A percentile compares a stretch with the other conserved stretches of the same genome.
These are phyloP conservation scores for Pulicaria dysenterica DNA, from an alignment of 129 eudicot species.

Conservation along the genomic window DNA sequence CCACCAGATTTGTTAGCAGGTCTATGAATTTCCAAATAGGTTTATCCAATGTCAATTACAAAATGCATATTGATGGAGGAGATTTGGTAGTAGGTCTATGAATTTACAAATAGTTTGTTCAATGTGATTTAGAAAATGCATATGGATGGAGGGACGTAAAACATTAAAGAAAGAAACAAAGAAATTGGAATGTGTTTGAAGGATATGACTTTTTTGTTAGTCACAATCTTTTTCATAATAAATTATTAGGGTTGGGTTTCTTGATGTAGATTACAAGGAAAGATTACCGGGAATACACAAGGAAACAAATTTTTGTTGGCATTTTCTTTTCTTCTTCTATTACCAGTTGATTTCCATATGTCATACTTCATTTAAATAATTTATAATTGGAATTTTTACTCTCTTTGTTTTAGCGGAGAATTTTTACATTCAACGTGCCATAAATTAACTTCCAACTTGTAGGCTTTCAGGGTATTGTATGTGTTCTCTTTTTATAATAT, in stretches of 20 bases:
- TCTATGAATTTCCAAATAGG: neutral
- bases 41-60: neutral
- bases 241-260: conserved; percentile 12
- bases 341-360: neutral
- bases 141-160: neutral
- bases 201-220: neutral
- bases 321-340: neutral
- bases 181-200: neutral
- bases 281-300: neutral
- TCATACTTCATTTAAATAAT: neutral
- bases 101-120: too few relatives aligned
- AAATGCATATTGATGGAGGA: neutral
- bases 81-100: neutral
- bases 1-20: neutral
- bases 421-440: neutral
- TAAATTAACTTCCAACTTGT: neutral
- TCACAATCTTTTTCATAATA: neutral
- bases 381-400: neutral
- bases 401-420: neutral
- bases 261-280: neutral
- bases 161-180: neutral
- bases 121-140: neutral
- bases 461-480: neutral
- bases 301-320: neutral
- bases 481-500: neutral